A percentile compares a stretch with the other conserved stretches of the same genome.
These are phyloP conservation scores for Ochromonas danica DNA, from an alignment of 108 stramenopile species.

Conservation along the genomic window DNA sequence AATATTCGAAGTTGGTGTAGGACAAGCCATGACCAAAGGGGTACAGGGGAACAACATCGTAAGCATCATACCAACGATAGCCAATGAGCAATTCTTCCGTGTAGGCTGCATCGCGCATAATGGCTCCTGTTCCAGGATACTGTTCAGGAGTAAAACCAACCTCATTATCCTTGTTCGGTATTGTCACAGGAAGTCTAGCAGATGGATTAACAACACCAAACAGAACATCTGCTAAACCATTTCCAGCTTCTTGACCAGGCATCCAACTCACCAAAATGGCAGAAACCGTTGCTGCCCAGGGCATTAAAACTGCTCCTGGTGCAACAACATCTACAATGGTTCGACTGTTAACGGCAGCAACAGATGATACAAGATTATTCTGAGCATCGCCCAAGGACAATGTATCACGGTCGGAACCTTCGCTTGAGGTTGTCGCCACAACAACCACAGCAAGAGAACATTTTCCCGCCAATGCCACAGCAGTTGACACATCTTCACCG, in stretches of 20 bases:
- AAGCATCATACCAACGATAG: constrained; percentile 65
- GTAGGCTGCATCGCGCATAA: constrained; percentile 51
- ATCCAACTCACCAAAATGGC: constrained; percentile 62
- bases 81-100: constrained; percentile 68
- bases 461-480: constrained; percentile 36
- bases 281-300: constrained; percentile 46
- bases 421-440: constrained; percentile 60
- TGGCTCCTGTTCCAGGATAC: constrained; percentile 32
- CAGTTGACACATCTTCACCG: constrained; percentile 43
- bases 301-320: constrained; percentile 57
- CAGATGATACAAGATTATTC: constrained; percentile 49
- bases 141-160: constrained; percentile 29
- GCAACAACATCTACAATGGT: constrained; percentile 47
- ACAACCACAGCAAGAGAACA: constrained; percentile 60
- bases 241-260: constrained; percentile 64
- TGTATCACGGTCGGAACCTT: constrained; percentile 62
- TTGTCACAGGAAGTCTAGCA: constrained; percentile 62
- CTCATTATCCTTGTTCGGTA: constrained; percentile 50
- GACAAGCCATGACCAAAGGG: constrained; percentile 72
- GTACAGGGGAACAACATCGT: constrained; percentile 52
- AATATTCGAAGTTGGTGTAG: constrained; percentile 65
- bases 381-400: constrained; percentile 49
- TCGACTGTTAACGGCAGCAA: constrained; percentile 46
- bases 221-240: constrained; percentile 63
- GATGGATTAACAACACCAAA: constrained; percentile 62